Conservation (phyloP, 306 rosid genomes). For the Fagus crenata region DNA sequence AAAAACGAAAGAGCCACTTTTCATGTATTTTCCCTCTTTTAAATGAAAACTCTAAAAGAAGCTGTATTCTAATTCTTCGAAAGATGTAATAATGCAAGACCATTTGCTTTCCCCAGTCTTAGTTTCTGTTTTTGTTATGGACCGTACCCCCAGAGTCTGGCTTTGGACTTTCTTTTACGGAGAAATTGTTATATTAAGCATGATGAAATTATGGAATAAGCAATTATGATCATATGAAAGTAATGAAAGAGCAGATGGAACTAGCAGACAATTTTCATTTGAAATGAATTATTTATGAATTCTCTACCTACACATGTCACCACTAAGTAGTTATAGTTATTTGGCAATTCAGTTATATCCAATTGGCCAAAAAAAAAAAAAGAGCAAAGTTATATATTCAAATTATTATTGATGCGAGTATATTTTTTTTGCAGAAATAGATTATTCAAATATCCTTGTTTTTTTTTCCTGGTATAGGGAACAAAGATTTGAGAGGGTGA, state of each 20-base stretch:
- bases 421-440: neutral
- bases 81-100: neutral
- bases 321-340: neutral
- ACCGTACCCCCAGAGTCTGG: neutral
- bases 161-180: neutral
- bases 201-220: neutral
- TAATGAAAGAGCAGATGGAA: neutral
- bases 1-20: neutral
- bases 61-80: neutral
- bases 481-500: constrained; percentile 87
- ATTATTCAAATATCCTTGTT: neutral
- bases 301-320: neutral
- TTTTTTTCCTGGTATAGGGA: constrained; percentile 46
- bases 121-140: neutral
- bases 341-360: neutral
- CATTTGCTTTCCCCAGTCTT: neutral
- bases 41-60: neutral
- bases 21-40: too few species aligned
- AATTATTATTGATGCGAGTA: neutral
- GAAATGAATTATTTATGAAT: neutral
- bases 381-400: neutral
- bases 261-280: neutral
- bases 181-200: neutral
- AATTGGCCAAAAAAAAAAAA: neutral
- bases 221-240: neutral